Evolutionary conservation across 768 basidiomycete genomes (phyloP).

Genomic region (Auricularia cornea): DNA sequence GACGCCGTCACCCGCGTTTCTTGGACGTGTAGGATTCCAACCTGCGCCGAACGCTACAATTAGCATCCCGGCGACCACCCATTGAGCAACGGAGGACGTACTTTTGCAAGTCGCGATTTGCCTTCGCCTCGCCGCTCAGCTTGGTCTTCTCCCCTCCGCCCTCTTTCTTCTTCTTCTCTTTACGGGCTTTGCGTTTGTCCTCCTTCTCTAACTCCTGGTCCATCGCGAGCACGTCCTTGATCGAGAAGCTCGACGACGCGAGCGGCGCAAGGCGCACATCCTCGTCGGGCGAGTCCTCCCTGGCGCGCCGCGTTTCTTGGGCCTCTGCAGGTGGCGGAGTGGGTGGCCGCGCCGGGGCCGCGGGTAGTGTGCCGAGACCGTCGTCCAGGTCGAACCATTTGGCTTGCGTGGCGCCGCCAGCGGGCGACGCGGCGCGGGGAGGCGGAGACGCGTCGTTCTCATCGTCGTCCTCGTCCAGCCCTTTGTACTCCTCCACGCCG

Average conservation of each 20-base stretch:
- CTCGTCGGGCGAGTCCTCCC: conserved; percentile 37
- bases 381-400: background rate
- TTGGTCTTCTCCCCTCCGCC: conserved; percentile 29
- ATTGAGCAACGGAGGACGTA: conserved; percentile 19
- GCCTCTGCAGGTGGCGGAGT: conserved; percentile 18
- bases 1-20: no score
- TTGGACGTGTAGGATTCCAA: no score
- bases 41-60: no score
- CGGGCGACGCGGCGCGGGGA: background rate
- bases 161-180: conserved; percentile 58
- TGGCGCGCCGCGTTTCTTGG: conserved; percentile 15
- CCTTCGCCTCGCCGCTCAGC: conserved; percentile 37
- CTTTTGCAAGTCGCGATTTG: conserved; percentile 51
- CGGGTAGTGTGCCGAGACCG: background rate
- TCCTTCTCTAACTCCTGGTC: conserved; percentile 57
- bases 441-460: conserved; percentile 19
- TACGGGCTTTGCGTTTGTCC: conserved; percentile 63
- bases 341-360: background rate
- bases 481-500: conserved; percentile 75
- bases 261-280: conserved; percentile 62
- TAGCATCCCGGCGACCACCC: no score
- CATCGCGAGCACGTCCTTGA: conserved; percentile 72
- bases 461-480: conserved; percentile 50
- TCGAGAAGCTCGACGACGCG: conserved; percentile 70
- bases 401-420: background rate